phyloP scores from a whole-genome alignment of 1,284 basidiomycete genomes.

The Pholiota adiposa region DNA sequence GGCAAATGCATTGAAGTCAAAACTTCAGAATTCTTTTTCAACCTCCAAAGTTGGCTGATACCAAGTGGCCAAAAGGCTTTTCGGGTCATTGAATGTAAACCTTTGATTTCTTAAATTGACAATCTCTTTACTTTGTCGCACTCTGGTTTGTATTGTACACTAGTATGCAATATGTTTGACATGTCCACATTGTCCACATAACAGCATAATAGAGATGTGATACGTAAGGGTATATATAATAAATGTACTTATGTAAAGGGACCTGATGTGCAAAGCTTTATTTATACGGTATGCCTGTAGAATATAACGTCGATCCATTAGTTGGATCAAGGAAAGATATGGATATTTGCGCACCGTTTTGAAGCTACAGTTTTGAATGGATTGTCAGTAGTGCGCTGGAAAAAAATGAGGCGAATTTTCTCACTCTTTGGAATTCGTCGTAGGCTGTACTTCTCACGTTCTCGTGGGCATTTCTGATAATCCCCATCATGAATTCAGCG shows the following conservation, averaged over 20 bases:
- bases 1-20: conserved; percentile 18
- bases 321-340: conserved; percentile 3
- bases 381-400: conserved; percentile 3
- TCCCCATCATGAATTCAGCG: conserved; percentile 89
- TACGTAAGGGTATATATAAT: no score
- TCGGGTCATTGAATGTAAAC: conserved; percentile 16
- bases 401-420: conserved; percentile 29
- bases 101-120: neutral
- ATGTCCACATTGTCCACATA: no score
- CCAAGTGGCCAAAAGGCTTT: conserved; percentile 18
- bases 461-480: conserved; percentile 93
- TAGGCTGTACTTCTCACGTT: conserved; percentile 92
- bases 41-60: conserved; percentile 26
- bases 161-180: no score
- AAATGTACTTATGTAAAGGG: neutral
- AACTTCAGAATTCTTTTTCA: conserved; percentile 21
- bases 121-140: no score
- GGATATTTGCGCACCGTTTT: conserved; percentile 41
- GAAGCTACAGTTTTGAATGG: conserved; percentile 31
- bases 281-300: conserved; percentile 43
- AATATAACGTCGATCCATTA: neutral
- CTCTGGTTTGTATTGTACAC: no score
- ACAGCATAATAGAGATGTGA: no score
- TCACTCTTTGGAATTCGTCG: conserved; percentile 88
- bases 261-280: conserved; percentile 16